Evolutionary conservation across 306 rosid genomes (phyloP), one percentile per base, ranked within the genome.

Genomic region (Myrica gale): DNA sequence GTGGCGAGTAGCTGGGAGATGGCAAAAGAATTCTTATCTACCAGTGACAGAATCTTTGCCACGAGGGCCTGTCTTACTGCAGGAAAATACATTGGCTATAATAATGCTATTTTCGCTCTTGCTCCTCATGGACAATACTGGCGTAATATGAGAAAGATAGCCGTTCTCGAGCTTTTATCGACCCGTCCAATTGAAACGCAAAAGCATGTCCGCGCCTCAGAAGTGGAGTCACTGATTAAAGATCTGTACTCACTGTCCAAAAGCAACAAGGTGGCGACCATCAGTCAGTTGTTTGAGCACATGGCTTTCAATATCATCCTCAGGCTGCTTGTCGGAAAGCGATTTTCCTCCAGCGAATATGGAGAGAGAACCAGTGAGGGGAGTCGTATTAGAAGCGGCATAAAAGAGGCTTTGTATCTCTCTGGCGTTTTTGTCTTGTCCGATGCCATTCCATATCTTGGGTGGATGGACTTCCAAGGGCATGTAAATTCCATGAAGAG

Each of bases 61-160:
- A 66, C 88, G 7, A 71, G 86, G n/a, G 76, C 88, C 0, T 60
- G 17, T 73, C 54, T 68, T 5, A 63, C 80, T 0, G 83, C 79
- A 0, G 88, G 88, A 5, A 84, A 80, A 62, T 55, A 79, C 74
- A 0, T 82, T 0, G 88, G 90, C 7, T 84, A 82, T 76, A 79
- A 87, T 74, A 79, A 87, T 46, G 90, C 97, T 4, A 2, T 74
- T 0, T 85, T 89, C 7, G 84, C 81, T 1, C 67, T 89, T 5
- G 81, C 97, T 2, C 89, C 97, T 0, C 83, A 91, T 39, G 97
- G 93, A 2, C 37, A 58, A 9, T 91, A 87, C 46, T 91, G 97
- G 93, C 84, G 94, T 3, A 79, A 91, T 1, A 32, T 84, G 7
- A 84, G 97, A 6, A 91, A 89, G 70, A 58, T 87, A 17, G 76